These are phyloP conservation scores for Pyrenopolyporus hunteri DNA, from an alignment of 495 filamentous ascomycete species.

Conservation along the genomic window DNA sequence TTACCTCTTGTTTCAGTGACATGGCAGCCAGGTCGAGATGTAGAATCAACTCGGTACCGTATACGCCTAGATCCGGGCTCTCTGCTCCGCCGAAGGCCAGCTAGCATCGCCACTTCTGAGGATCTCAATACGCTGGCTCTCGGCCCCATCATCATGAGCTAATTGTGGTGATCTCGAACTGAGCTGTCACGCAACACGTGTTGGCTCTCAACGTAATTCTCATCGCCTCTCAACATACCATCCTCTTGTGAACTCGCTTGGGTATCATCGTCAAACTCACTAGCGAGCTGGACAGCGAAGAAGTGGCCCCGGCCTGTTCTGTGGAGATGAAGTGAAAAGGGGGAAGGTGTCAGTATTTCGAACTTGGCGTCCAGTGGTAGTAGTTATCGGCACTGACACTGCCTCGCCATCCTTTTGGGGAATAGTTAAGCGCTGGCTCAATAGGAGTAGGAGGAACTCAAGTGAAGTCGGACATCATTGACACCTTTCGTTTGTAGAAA, in stretches of 20 bases:
- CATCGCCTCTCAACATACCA: neutral
- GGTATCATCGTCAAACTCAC: neutral
- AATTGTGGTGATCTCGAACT: slow-evolving; percentile 8
- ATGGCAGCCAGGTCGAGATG: neutral
- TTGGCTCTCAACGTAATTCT: neutral
- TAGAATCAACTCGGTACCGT: neutral
- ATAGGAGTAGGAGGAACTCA: neutral
- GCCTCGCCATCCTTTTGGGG: neutral
- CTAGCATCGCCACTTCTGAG: slow-evolving; percentile 8
- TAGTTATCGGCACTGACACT: neutral
- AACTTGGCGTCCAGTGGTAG: neutral
- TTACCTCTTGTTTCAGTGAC: neutral
- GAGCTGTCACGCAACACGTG: slow-evolving; percentile 24
- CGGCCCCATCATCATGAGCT: neutral
- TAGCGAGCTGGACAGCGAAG: neutral
- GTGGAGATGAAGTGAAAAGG: neutral
- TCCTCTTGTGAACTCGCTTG: neutral
- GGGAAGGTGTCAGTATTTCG: neutral
- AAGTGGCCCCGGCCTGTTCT: neutral
- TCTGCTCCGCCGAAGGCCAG: neutral
- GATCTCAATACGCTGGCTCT: slow-evolving; percentile 12
- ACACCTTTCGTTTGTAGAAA: neutral
- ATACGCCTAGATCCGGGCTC: slow-evolving; percentile 1
- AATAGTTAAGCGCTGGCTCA: neutral
- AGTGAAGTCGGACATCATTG: neutral